Conservation (phyloP, 495 filamentous ascomycete genomes). For the Bacidia rubella region DNA sequence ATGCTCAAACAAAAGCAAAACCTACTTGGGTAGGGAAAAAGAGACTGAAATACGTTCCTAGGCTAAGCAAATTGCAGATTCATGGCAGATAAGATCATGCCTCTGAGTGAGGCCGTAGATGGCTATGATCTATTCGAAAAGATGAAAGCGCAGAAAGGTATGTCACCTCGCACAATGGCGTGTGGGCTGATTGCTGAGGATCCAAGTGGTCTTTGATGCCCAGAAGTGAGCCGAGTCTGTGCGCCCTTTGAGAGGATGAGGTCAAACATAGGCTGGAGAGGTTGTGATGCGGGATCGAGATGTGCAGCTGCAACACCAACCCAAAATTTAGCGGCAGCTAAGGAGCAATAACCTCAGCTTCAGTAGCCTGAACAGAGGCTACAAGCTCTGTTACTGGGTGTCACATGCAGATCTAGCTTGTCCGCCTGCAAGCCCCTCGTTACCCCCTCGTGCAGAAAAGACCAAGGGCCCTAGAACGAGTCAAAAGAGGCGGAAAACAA, state of each 20-base stretch:
- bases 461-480: not conserved
- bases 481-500: not conserved
- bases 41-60: slow-evolving; percentile 4
- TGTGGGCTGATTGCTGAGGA: not conserved
- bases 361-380: not conserved
- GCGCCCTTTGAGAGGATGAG: no score
- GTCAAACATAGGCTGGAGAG: no score
- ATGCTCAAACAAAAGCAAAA: slow-evolving; percentile 74
- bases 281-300: no score
- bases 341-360: not conserved
- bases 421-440: not conserved
- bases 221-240: slow-evolving; percentile 25
- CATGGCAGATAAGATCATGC: slow-evolving; percentile 92
- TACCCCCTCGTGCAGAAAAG: not conserved
- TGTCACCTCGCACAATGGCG: not conserved
- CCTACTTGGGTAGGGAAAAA: slow-evolving; percentile 50
- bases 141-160: slow-evolving; percentile 84
- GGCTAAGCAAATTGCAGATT: slow-evolving; percentile 41
- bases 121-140: slow-evolving; percentile 86
- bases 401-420: not conserved
- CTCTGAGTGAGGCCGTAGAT: slow-evolving; percentile 66
- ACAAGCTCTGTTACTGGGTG: not conserved
- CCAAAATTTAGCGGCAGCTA: not conserved
- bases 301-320: no score
- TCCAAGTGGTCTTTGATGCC: slow-evolving; percentile 40